These are phyloP conservation scores for Grifola frondosa DNA, from an alignment of 1,284 basidiomycete species.

Conservation along the genomic window DNA sequence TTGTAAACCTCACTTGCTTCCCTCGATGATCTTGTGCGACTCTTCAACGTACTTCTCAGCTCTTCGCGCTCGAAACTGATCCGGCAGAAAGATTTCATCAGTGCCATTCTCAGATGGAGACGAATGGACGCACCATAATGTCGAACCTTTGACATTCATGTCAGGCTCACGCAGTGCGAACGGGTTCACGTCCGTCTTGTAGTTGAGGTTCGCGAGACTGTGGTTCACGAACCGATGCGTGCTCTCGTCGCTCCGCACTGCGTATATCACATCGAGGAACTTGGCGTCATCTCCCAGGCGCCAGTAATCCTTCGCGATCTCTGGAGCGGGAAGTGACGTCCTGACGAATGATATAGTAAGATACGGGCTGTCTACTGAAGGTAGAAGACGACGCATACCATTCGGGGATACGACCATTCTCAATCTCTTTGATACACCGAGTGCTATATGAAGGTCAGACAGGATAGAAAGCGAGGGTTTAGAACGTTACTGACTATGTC, in stretches of 20 bases:
- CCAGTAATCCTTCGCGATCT: conserved; percentile 96
- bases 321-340: conserved; percentile 68
- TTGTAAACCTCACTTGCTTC: too few relatives aligned
- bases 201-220: conserved; percentile 81
- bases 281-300: conserved; percentile 70
- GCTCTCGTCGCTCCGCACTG: conserved; percentile 88
- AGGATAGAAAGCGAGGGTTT: conserved; percentile 10
- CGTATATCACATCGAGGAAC: conserved; percentile 84
- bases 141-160: conserved; percentile 76
- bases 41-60: conserved; percentile 58
- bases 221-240: conserved; percentile 93
- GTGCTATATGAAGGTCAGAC: conserved; percentile 48
- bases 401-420: conserved; percentile 81
- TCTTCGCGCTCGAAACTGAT: conserved; percentile 80
- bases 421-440: conserved; percentile 78
- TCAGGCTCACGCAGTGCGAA: conserved; percentile 86
- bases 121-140: conserved; percentile 40
- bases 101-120: neutral
- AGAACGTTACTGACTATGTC: conserved; percentile 60
- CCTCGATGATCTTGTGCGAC: conserved; percentile 15
- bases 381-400: conserved; percentile 49
- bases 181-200: conserved; percentile 79
- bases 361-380: neutral
- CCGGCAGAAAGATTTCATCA: conserved; percentile 17
- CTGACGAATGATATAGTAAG: conserved; percentile 26